Percentiles rank a stretch among this genome's conserved stretches.
Evolutionary conservation across 1,284 basidiomycete species (phyloP).

Genomic region (Cutaneotrichosporon curvatum): DNA sequence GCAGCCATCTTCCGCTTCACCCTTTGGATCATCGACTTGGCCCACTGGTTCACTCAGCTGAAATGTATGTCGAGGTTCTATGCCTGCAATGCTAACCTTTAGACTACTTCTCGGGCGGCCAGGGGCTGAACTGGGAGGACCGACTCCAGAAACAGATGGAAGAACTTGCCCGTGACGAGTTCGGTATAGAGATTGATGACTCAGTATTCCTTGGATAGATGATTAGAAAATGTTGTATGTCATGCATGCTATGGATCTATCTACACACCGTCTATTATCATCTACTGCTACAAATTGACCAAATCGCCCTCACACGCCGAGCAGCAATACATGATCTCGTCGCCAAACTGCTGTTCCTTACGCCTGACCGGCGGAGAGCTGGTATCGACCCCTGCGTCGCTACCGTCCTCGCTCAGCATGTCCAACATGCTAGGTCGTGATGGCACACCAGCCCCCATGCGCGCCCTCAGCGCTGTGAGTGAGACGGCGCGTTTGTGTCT

Average conservation of each 20-base stretch:
- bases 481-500: constrained; percentile 77
- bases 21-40: constrained; percentile 46
- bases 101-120: constrained; percentile 7
- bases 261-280: too few relatives aligned
- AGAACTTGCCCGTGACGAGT: constrained; percentile 48
- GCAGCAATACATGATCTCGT: constrained; percentile 47
- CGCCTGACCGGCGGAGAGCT: not conserved
- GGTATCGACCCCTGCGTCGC: not conserved
- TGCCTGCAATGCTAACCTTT: not conserved
- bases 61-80: constrained; percentile 15
- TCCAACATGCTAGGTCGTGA: constrained; percentile 1
- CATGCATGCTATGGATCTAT: constrained; percentile 8
- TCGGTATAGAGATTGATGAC: constrained; percentile 50
- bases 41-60: constrained; percentile 46
- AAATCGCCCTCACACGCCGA: constrained; percentile 44
- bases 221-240: not conserved
- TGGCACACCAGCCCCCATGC: constrained; percentile 53
- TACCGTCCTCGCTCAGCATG: constrained; percentile 6
- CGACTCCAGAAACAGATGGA: constrained; percentile 43
- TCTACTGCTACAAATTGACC: constrained; percentile 30
- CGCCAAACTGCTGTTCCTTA: constrained; percentile 37
- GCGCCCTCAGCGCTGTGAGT: constrained; percentile 77
- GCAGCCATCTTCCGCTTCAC: constrained; percentile 46
- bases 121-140: constrained; percentile 42
- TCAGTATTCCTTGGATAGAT: constrained; percentile 41